Evolutionary conservation across 2,329 filamentous ascomycete genomes (phyloP).

Genomic region (Gnomoniopsis sp.): DNA sequence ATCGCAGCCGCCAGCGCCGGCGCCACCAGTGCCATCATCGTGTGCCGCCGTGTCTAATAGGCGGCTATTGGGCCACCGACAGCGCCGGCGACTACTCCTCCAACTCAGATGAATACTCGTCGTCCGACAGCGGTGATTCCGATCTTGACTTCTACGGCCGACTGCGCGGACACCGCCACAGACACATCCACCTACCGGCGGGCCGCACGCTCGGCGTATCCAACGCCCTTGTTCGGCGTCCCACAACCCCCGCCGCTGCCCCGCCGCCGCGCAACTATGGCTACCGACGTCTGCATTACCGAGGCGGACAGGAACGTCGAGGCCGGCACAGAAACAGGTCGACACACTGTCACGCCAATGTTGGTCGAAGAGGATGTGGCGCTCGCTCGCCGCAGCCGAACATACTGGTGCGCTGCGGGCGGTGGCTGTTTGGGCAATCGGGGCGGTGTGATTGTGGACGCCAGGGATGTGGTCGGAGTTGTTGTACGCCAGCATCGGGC

Average conservation of each 20-base stretch:
- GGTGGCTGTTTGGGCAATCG: slow-evolving; percentile 10
- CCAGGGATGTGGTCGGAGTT: not conserved
- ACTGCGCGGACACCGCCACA: not conserved
- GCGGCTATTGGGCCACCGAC: not conserved
- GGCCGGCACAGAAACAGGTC: not conserved
- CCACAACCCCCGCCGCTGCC: not conserved
- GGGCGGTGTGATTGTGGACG: not conserved
- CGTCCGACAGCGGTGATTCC: not conserved
- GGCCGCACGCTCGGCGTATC: not conserved
- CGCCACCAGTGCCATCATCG: not conserved
- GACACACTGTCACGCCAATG: not conserved
- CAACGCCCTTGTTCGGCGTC: not conserved
- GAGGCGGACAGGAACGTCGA: not conserved
- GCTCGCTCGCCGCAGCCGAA: not conserved
- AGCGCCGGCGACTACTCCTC: not conserved
- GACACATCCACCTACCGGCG: not conserved
- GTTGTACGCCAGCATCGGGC: not conserved
- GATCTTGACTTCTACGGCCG: not conserved
- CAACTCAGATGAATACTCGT: not conserved
- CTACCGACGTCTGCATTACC: slow-evolving; percentile 11
- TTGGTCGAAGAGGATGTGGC: not conserved
- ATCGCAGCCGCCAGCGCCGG: not conserved
- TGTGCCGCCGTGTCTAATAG: not conserved
- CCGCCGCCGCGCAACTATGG: slow-evolving; percentile 5
- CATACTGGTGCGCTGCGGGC: slow-evolving; percentile 5